These are phyloP conservation scores for Glycyrrhiza uralensis DNA, from an alignment of 306 rosid genomes.

Conservation along the genomic window DNA sequence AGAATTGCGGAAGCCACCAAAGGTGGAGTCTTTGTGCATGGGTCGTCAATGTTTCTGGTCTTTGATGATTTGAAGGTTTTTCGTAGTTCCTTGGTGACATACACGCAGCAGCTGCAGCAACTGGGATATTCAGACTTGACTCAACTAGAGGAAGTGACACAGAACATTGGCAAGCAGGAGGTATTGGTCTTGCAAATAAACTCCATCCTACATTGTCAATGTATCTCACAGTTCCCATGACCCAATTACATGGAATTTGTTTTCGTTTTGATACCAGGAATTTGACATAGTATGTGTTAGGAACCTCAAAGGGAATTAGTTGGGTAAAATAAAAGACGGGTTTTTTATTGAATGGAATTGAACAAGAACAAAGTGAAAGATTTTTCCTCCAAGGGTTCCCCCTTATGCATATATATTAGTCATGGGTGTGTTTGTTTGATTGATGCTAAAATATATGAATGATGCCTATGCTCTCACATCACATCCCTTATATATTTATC, in stretches of 20 bases:
- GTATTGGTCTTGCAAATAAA: neutral
- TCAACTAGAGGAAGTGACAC: conserved; percentile 8
- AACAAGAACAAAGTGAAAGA: no score
- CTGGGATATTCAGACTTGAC: conserved; percentile 15
- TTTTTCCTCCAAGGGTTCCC: neutral
- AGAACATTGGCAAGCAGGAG: conserved; percentile 17
- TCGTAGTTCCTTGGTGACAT: conserved; percentile 14
- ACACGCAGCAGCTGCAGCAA: conserved; percentile 2
- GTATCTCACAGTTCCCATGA: neutral
- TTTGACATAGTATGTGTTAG: neutral
- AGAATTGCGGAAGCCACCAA: neutral
- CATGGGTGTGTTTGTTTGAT: neutral
- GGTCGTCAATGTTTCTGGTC: conserved; percentile 19
- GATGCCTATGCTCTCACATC: no score
- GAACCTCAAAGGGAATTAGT: neutral
- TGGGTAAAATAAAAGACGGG: neutral
- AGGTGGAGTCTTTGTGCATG: conserved; percentile 25
- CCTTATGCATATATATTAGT: no score
- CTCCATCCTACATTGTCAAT: neutral
- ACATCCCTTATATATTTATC: no score
- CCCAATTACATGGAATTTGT: neutral
- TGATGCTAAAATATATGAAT: no score
- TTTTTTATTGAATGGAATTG: neutral
- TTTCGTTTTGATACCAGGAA: neutral
- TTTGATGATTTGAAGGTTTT: conserved; percentile 31